A percentile compares a stretch with the other conserved stretches of the same genome.
Evolutionary conservation across 2,329 filamentous ascomycete species (phyloP).

Genomic region (Epichloe typhina): DNA sequence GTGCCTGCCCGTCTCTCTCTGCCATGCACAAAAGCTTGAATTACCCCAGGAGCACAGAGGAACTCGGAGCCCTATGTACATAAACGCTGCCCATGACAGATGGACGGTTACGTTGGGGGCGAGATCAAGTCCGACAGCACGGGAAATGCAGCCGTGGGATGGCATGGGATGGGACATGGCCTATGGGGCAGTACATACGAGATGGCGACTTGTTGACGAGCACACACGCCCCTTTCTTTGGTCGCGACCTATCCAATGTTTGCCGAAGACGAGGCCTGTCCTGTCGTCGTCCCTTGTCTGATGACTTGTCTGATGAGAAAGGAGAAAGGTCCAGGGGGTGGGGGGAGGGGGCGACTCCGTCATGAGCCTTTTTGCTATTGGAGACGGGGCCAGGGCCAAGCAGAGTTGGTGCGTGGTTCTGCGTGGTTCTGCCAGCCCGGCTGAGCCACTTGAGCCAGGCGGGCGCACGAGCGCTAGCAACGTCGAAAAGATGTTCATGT

Average conservation of each 20-base stretch:
- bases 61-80: conserved; percentile 11
- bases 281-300: conserved; percentile 1
- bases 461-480: not conserved
- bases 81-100: conserved; percentile 10
- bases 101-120: conserved; percentile 11
- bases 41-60: conserved; percentile 9
- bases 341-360: conserved; percentile 1
- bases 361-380: conserved; percentile 12
- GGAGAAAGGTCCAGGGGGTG: not conserved
- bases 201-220: not conserved
- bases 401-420: conserved; percentile 1
- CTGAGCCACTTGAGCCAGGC: not conserved
- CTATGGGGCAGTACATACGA: conserved; percentile 1
- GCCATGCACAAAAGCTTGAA: conserved; percentile 1
- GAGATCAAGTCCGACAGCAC: conserved; percentile 10
- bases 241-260: conserved; percentile 16
- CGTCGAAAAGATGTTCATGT: not conserved
- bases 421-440: conserved; percentile 5
- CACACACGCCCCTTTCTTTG: conserved; percentile 1
- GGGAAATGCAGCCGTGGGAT: conserved; percentile 8
- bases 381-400: conserved; percentile 11
- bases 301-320: not conserved
- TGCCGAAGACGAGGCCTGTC: conserved; percentile 15
- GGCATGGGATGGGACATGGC: conserved; percentile 6
- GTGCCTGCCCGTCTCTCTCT: not conserved